Base-by-base conservation (phyloP, 305 asterid species). In the Fraxinus latifolia region DNA sequence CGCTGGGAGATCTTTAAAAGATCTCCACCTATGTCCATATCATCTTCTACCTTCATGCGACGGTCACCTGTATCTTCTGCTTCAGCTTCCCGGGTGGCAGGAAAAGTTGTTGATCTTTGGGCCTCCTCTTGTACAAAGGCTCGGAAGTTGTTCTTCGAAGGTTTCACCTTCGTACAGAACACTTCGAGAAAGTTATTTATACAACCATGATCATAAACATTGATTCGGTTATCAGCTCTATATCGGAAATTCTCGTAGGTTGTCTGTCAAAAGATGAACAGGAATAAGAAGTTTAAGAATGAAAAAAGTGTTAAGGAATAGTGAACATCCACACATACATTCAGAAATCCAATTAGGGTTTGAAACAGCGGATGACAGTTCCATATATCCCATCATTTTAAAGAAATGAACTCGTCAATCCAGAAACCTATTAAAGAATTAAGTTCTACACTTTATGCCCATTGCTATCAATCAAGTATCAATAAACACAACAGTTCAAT, bases 161-260 rank as follows among this genome's bases (percentile, higher is more conserved):
- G 95, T 86, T 93, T 94, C 85, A 94, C 93, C 84, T 88, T 90
- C 17, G 98, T 92, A 82, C 97, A 94, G 81, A 96, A 96, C 77
- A 96, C 97, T 92, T 96, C 99, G 39, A 86, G 78, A 67, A 92
- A 90, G 85, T 94, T 96, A 33, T 79, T 91, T 53, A 89, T 23
- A 85, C 97, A 93, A 77, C 98, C 97, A 31, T 94, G 95, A 79
- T 96, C 86, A 78, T 96, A 92, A 9, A 90, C 94, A 78, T 94
- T 93, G 88, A 88, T 77, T 89, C 99, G 91, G 89, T 88, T 88
- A 84, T 96, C 98, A 29, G 97, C 84, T 90, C 97, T 90, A 79
- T 94, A 94, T 3, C 99, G 97, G 85, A 96, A 96, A 80, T 94
- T 96, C 85, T 96, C 99, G 68, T 96, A 96, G 70, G 99, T 96